phyloP scores from a whole-genome alignment of 202 grass and related monocot species.

The Musa balbisiana region DNA sequence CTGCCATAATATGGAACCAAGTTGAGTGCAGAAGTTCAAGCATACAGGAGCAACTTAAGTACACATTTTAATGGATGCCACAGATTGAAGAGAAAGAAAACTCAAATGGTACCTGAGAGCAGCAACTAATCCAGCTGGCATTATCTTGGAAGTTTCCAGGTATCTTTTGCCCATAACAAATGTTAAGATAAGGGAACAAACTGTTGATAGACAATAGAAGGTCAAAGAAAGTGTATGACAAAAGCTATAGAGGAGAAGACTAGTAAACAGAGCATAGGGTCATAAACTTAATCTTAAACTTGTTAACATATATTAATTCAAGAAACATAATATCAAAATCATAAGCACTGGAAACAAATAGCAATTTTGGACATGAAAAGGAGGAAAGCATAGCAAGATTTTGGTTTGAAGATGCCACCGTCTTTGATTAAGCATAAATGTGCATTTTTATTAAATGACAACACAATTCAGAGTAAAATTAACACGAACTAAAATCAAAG shows the following conservation, averaged over 20 bases:
- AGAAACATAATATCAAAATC: neutral
- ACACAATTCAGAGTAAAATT: too few species aligned
- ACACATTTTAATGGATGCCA: neutral
- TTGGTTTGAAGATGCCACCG: too few species aligned
- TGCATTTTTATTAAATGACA: too few species aligned
- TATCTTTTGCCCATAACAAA: conserved; percentile 69
- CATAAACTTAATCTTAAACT: neutral
- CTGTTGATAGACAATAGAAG: conserved; percentile 30
- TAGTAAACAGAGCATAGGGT: neutral
- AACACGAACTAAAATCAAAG: too few species aligned
- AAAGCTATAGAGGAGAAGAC: neutral
- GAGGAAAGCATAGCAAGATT: neutral
- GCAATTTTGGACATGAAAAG: neutral
- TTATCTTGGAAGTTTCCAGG: conserved; percentile 65
- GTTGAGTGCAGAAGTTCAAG: neutral
- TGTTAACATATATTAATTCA: neutral
- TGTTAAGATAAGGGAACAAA: conserved; percentile 55
- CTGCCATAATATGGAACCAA: neutral
- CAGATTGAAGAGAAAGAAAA: neutral
- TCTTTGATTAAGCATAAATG: too few species aligned
- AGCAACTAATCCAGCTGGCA: conserved; percentile 86
- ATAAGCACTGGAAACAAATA: neutral
- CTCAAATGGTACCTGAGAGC: conserved; percentile 43
- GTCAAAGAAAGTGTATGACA: neutral
- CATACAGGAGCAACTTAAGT: neutral